These are phyloP conservation scores for Botryotinia narcissicola DNA, from an alignment of 2,329 filamentous ascomycete genomes.

Conservation along the genomic window DNA sequence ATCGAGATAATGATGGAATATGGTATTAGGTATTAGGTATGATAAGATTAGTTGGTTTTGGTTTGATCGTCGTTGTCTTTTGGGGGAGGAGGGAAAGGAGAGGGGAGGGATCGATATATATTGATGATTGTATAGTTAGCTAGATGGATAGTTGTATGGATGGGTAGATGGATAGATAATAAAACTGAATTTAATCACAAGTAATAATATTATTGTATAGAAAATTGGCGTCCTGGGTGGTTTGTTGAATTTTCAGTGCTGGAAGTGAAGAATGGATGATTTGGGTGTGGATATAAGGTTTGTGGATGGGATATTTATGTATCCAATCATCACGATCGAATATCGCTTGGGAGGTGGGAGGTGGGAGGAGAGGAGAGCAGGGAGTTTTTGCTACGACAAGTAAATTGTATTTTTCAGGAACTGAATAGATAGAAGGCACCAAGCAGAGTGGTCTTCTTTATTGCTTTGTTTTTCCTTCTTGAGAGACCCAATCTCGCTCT, in stretches of 20 bases:
- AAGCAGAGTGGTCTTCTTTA: background rate
- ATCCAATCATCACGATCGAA: background rate
- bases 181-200: background rate
- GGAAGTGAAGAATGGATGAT: background rate
- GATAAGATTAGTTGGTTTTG: too few species aligned
- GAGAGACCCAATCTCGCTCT: background rate
- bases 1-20: too few species aligned
- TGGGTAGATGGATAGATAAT: rapidly evolving
- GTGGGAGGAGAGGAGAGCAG: rapidly evolving
- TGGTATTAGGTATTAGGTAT: too few species aligned
- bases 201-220: too few species aligned
- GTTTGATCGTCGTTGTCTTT: too few species aligned
- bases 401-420: background rate
- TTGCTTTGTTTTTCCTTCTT: background rate
- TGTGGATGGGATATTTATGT: background rate
- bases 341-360: too few species aligned
- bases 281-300: background rate
- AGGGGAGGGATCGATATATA: background rate
- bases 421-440: background rate
- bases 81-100: background rate
- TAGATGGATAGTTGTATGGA: too few species aligned
- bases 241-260: background rate
- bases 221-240: background rate
- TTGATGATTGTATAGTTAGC: too few species aligned
- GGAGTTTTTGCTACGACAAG: background rate